Percentiles rank a stretch among this genome's conserved stretches.
Evolutionary conservation across 306 rosid species (phyloP).

Genomic region (Clitoria ternatea): DNA sequence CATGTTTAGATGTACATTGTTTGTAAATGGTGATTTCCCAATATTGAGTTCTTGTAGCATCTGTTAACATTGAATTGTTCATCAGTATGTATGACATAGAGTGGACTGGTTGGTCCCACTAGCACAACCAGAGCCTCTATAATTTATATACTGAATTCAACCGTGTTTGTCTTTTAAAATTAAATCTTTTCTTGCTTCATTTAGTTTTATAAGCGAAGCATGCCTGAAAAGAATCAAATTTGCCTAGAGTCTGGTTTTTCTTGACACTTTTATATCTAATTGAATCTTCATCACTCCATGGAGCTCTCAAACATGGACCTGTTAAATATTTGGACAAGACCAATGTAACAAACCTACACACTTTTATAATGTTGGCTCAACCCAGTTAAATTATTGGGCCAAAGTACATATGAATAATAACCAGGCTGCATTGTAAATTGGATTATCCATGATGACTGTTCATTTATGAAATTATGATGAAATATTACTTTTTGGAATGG

Average conservation of each 20-base stretch:
- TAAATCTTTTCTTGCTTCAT: background rate
- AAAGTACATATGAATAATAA: background rate
- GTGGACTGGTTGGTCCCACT: background rate
- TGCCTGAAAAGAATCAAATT: background rate
- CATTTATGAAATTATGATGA: background rate
- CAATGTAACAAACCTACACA: background rate
- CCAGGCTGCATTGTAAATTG: background rate
- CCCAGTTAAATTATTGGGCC: conserved; percentile 8
- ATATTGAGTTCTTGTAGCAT: conserved; percentile 12
- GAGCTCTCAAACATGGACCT: background rate
- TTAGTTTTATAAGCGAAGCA: background rate
- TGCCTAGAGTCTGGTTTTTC: background rate
- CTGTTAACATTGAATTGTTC: background rate
- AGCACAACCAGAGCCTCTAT: background rate
- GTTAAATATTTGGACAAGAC: background rate
- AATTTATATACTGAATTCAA: background rate
- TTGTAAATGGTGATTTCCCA: background rate
- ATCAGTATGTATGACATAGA: background rate
- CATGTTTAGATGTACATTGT: background rate
- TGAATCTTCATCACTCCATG: background rate
- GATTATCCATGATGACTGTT: background rate
- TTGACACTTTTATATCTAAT: background rate
- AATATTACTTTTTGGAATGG: background rate
- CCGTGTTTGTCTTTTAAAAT: background rate
- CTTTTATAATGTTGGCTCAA: background rate